Evolutionary conservation across 202 grass and related monocot species (phyloP), one percentile per base, ranked within the genome.

Genomic region (Elaeis oleifera): DNA sequence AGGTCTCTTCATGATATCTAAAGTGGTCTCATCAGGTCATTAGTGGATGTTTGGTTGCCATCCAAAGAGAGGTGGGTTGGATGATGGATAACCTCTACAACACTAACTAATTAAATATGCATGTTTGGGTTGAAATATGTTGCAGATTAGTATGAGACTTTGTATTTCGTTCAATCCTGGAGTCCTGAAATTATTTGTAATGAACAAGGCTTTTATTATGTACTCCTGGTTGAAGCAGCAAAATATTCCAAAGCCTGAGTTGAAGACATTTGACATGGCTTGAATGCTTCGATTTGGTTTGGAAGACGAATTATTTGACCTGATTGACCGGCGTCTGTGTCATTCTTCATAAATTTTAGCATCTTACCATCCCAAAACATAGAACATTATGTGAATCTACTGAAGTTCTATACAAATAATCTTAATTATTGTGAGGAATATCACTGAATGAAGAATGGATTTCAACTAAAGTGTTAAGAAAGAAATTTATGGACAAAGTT

Each of bases 231-330:
- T 90, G 26, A 90, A 88, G 67, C 72, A 88, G 60, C 84, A 90
- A 61, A 76, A 69, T 18, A 72, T 85, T 67, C 83, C 81, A 5
- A 90, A 96, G 27, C 87, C 90, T 0, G 72, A 73, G 64, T 61
- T 96, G 60, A 96, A 96, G 76, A 88, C 81, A 4, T 61, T 65
- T 24, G 87, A 96, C 73, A 90, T 96, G 87, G 84, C 81, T 27
- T 78, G 76, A 63, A 88, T 96, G 90, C 74, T 96, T 0, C 87
- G 90, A 53, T 96, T 85, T 6, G 90, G 90, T 25, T 69, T 96
- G 8, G 79, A 81, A 13, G 87, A 96, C 5, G 78, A 87, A 60
- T 51, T 96, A 49, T 90, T 90, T 16, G 78, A 96, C 60, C 74
- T 90, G 67, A 90, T 96, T 16, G 81, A 96, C 31, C 78, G 69